Percentiles rank a stretch among this genome's conserved stretches.
Evolutionary conservation across 139 green algal species (phyloP).

Genomic region (Monoraphidium neglectum): DNA sequence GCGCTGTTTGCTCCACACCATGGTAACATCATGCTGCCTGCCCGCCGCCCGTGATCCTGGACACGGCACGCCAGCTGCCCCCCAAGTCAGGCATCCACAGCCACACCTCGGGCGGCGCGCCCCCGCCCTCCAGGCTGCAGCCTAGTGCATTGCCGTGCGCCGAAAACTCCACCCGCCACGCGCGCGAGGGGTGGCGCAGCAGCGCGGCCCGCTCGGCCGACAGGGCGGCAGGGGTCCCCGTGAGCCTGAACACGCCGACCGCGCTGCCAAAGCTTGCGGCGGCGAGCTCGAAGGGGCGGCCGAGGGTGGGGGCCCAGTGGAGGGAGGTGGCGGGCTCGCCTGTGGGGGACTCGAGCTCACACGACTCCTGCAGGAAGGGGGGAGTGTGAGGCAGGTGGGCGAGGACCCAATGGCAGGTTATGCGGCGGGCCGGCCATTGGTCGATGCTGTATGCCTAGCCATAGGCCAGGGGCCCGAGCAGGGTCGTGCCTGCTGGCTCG

Average conservation of each 20-base stretch:
- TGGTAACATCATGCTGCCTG: too few relatives aligned
- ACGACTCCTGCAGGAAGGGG: too few relatives aligned
- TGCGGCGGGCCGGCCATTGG: too few relatives aligned
- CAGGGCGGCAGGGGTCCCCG: constrained; percentile 25
- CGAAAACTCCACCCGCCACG: constrained; percentile 53
- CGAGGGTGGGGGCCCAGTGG: constrained; percentile 49
- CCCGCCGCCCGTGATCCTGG: neutral
- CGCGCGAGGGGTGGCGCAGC: constrained; percentile 17
- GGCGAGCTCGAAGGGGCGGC: constrained; percentile 37
- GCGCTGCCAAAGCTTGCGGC: constrained; percentile 32
- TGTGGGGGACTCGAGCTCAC: neutral
- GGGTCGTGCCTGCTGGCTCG: too few relatives aligned
- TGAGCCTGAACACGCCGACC: constrained; percentile 36
- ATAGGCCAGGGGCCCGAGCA: too few relatives aligned
- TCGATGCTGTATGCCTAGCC: too few relatives aligned
- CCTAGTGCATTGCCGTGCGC: constrained; percentile 43
- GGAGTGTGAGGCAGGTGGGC: neutral
- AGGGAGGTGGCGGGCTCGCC: neutral
- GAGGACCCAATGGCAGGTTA: too few relatives aligned
- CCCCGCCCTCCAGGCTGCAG: constrained; percentile 10
- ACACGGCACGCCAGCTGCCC: constrained; percentile 8
- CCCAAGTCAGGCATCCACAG: constrained; percentile 10
- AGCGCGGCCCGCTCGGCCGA: neutral
- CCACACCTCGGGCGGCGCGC: constrained; percentile 13
- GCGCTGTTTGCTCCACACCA: too few relatives aligned